A percentile compares a stretch with the other conserved stretches of the same genome.
These are phyloP conservation scores for Rhizoctonia solani DNA, from an alignment of 1,284 basidiomycete species.

Conservation along the genomic window DNA sequence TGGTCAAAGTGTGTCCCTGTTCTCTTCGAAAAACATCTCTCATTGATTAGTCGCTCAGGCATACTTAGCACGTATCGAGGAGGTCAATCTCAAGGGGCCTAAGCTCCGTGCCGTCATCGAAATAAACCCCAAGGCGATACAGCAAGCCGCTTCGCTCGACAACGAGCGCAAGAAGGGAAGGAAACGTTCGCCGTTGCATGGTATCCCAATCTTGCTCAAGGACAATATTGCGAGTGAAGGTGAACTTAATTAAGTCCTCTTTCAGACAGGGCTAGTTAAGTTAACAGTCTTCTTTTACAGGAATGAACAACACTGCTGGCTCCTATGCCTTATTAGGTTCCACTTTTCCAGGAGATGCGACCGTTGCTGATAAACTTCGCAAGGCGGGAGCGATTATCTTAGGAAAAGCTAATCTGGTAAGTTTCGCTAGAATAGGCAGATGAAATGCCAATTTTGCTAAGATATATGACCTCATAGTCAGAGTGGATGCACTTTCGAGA, in stretches of 20 bases:
- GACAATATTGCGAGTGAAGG: constrained; percentile 42
- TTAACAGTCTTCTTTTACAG: no score
- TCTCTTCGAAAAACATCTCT: neutral
- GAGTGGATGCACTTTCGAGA: constrained; percentile 66
- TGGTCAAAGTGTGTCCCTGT: constrained; percentile 47
- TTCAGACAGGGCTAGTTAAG: neutral
- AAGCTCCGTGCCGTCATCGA: constrained; percentile 42
- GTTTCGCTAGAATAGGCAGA: neutral
- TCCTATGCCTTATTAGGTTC: constrained; percentile 62
- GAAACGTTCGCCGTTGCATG: constrained; percentile 41
- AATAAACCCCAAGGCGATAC: constrained; percentile 39
- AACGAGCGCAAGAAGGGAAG: constrained; percentile 35
- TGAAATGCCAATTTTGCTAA: neutral
- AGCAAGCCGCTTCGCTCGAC: constrained; percentile 39
- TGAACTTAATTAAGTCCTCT: neutral
- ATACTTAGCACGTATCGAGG: constrained; percentile 43
- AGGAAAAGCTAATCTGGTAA: constrained; percentile 61
- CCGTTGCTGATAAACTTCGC: constrained; percentile 61
- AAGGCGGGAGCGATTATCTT: constrained; percentile 63
- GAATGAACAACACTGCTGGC: constrained; percentile 46
- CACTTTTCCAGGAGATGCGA: constrained; percentile 64
- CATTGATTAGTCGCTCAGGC: constrained; percentile 37
- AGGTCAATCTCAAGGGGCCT: constrained; percentile 41
- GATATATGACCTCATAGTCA: constrained; percentile 43
- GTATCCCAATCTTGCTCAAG: constrained; percentile 44